Conservation (phyloP, 2,329 filamentous ascomycete genomes). For the Aspergillus novoparasiticus region DNA sequence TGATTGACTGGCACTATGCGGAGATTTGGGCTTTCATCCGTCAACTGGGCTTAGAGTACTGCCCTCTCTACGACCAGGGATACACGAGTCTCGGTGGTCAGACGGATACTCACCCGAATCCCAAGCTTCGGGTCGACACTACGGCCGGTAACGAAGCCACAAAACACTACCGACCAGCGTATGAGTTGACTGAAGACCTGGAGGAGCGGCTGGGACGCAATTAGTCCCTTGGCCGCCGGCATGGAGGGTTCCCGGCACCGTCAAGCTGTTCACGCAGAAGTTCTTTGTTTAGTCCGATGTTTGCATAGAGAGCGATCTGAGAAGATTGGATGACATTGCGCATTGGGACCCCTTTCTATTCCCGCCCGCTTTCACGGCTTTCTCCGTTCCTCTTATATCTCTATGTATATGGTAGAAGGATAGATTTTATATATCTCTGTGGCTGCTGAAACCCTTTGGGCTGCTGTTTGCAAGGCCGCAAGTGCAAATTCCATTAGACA, state of each 20-base stretch:
- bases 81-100: conserved; percentile 93
- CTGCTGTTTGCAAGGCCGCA: not conserved
- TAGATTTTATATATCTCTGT: conserved; percentile 12
- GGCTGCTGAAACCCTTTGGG: not conserved
- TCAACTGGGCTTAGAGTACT: conserved; percentile 79
- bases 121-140: conserved; percentile 58
- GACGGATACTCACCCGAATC: conserved; percentile 87
- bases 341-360: not conserved
- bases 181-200: conserved; percentile 72
- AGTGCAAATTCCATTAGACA: conserved; percentile 1
- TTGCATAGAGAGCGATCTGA: not conserved
- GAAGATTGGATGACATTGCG: not conserved
- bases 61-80: conserved; percentile 80
- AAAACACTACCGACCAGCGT: conserved; percentile 68
- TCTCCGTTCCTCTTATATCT: not conserved
- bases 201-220: conserved; percentile 79
- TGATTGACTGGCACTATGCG: conserved; percentile 96
- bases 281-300: not conserved
- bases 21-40: conserved; percentile 87
- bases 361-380: not conserved
- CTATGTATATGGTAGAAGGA: not conserved
- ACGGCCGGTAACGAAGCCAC: conserved; percentile 24
- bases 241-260: not conserved
- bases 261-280: not conserved
- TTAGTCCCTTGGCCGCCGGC: conserved; percentile 25